Conservation (phyloP, 2,329 filamentous ascomycete species). For the Mycosphaerella arachidis region DNA sequence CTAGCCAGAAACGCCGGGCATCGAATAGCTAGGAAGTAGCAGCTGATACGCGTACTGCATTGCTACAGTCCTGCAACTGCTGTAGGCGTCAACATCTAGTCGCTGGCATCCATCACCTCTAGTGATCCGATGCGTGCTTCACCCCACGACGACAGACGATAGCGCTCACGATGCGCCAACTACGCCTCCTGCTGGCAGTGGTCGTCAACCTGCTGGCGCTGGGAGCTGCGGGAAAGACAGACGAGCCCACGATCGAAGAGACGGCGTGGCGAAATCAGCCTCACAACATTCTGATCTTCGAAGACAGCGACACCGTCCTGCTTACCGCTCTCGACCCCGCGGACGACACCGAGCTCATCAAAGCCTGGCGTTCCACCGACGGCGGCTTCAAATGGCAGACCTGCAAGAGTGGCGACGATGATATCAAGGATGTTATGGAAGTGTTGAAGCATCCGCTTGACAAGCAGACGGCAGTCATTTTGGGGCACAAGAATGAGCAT, state of each 20-base stretch:
- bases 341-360: constrained; percentile 54
- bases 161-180: constrained; percentile 15
- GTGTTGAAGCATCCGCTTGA: constrained; percentile 77
- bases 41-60: background rate
- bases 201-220: constrained; percentile 24
- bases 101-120: background rate
- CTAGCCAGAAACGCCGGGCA: background rate
- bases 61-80: background rate
- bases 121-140: constrained; percentile 5
- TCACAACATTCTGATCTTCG: constrained; percentile 76
- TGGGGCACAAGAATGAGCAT: constrained; percentile 64
- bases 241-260: constrained; percentile 57
- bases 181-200: constrained; percentile 15
- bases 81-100: background rate
- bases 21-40: background rate
- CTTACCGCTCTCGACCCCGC: constrained; percentile 46
- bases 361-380: constrained; percentile 73
- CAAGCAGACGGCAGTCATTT: constrained; percentile 70
- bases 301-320: constrained; percentile 77
- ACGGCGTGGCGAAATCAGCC: constrained; percentile 65
- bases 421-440: constrained; percentile 57
- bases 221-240: constrained; percentile 26
- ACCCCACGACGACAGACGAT: background rate
- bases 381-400: constrained; percentile 71
- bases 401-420: constrained; percentile 55